Evolutionary conservation across 768 basidiomycete species (phyloP), one percentile per base, ranked within the genome.

Genomic region (Auricularia cornea): DNA sequence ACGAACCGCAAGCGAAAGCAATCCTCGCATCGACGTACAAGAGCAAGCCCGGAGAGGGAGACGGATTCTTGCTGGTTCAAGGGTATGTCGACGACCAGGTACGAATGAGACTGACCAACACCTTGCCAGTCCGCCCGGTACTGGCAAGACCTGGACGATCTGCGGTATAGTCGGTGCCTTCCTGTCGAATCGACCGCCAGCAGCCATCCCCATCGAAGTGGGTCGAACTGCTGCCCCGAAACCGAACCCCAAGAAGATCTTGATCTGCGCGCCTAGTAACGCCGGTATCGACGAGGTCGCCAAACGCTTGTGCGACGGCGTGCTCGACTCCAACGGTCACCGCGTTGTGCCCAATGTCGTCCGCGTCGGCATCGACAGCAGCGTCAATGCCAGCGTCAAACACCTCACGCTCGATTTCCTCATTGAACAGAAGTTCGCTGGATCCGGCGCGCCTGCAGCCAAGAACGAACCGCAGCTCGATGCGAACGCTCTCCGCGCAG

Each of bases 271-370:
- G 0, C 97, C 97, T 2, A 95, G 92, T 75, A 99, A 99, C 74
- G 97, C 97, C 20, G 97, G 97, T 29, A 95, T 99, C 44, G 95
- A 99, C 70, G 97, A 99, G 77, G 87, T 99, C 20, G 91, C 92
- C 6, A 82, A 84, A 68, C 88, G 97, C 44, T 76, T 99, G 59
- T 92, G 89, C 71, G 86, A 90, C 60, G 86, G 89, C n/a, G 83
- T 86, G 56, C 80, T 84, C 62, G 80, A 82, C 30, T 73, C 84
- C 28, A 78, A 81, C 35, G 86, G 84, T 54, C 76, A 75, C 59
- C 75, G 80, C 11, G 74, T 82, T n/a, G 70, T 79, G 12, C 83
- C 89, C 33, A 94, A 87, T 62, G 87, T 98, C 12, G 94, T 98
- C 29, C 89, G 97, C n/a, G 83, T 96, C 60, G 97, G 97, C 29